Evolutionary conservation across 306 rosid genomes (phyloP), one percentile per base, ranked within the genome.

Genomic region (Neltuma alba): DNA sequence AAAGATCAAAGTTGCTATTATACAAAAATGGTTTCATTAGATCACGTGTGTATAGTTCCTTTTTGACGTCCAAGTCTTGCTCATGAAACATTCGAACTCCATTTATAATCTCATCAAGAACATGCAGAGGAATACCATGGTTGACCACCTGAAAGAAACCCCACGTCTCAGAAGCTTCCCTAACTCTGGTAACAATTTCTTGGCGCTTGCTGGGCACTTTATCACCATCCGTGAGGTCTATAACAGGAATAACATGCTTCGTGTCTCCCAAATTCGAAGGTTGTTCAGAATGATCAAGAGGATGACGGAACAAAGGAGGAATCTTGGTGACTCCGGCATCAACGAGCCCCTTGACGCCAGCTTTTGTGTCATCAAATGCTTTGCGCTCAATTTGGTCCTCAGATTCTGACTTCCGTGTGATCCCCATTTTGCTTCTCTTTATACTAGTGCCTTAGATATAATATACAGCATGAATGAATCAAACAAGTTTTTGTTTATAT

Each of bases 281-380:
- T 7, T 33, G 72, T 1, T 72, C 64, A 38, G 41, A 80, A 4
- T 63, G 38, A 33, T 67, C 76, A 16, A 4, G 85, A n/a, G 81
- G 81, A 18, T 83, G 83, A 70, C 76, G 8, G 72, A 91, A 93
- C 1, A 91, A 70, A 9, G 41, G 66, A 20, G 93, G 92, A n/a
- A 92, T 60, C 76, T 86, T 67, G 0, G 87, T 79, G 12, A 89
- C 41, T 0, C 90, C 90, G 25, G 90, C 86, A 84, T 92, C 97
- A 27, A 85, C 86, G 9, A 90, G 90, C 16, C 93, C 92, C 81
- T 90, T 89, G 9, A 90, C 95, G 23, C 91, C 95, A 38, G 77
- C 77, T 74, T 86, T 85, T 2, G 92, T 52, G 10, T 20, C 58
- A 52, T 52, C 58, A 52, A 52, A 52, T n/a, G 27, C 58, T 52